These are phyloP conservation scores for Raphanus sativus DNA, from an alignment of 345 rosid species.

Conservation along the genomic window DNA sequence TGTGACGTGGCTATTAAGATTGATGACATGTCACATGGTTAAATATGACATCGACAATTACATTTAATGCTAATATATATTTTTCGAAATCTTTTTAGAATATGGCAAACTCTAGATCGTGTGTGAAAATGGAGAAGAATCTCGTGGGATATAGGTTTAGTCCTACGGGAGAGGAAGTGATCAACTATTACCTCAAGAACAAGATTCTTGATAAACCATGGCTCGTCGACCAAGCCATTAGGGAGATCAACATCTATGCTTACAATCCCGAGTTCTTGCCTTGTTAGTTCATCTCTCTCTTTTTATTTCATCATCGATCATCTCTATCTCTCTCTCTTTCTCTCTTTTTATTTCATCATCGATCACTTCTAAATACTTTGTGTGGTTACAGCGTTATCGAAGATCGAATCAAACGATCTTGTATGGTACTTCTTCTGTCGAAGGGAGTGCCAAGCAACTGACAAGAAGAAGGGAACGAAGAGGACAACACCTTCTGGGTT, in stretches of 20 bases:
- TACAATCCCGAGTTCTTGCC: constrained; percentile 40
- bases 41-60: too few relatives aligned
- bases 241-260: constrained; percentile 32
- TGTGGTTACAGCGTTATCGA: constrained; percentile 14
- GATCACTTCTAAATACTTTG: neutral
- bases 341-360: neutral
- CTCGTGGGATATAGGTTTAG: constrained; percentile 24
- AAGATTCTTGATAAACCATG: constrained; percentile 11
- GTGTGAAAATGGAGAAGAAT: constrained; percentile 8
- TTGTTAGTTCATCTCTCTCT: constrained; percentile 26
- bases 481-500: constrained; percentile 41
- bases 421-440: constrained; percentile 46
- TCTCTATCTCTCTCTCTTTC: too few relatives aligned
- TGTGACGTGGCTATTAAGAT: too few relatives aligned
- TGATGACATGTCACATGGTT: too few relatives aligned
- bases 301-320: neutral
- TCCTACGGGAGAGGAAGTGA: constrained; percentile 36
- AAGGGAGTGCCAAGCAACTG: neutral
- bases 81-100: too few relatives aligned
- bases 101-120: neutral
- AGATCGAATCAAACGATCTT: constrained; percentile 19
- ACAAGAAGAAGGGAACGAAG: constrained; percentile 22
- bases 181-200: constrained; percentile 27
- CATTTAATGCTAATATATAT: too few relatives aligned
- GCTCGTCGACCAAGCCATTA: constrained; percentile 22